These are phyloP conservation scores for Septoria linicola DNA, from an alignment of 2,329 filamentous ascomycete genomes.

Conservation along the genomic window DNA sequence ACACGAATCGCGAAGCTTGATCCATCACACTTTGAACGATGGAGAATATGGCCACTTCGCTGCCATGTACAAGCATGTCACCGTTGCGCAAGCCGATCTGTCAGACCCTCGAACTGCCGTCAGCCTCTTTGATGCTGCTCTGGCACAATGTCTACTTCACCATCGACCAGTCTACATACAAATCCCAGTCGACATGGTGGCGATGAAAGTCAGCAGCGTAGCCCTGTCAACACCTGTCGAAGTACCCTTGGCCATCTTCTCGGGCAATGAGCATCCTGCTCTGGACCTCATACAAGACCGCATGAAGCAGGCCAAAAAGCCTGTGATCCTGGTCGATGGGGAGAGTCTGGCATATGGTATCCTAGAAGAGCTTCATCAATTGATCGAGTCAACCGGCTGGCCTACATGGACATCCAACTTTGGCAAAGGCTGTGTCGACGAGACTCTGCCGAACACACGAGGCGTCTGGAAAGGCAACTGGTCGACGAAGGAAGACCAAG, in stretches of 20 bases:
- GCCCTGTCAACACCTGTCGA: slow-evolving; percentile 20
- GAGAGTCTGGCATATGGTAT: slow-evolving; percentile 48
- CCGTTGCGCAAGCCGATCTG: slow-evolving; percentile 22
- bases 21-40: slow-evolving; percentile 15
- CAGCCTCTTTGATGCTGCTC: slow-evolving; percentile 11
- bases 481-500: slow-evolving; percentile 13
- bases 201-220: slow-evolving; percentile 36
- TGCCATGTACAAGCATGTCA: slow-evolving; percentile 22
- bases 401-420: slow-evolving; percentile 52
- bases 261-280: slow-evolving; percentile 33
- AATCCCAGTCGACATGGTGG: slow-evolving; percentile 19
- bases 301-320: slow-evolving; percentile 38
- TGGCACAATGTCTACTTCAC: slow-evolving; percentile 15
- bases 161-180: slow-evolving; percentile 20
- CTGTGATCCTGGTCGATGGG: slow-evolving; percentile 55
- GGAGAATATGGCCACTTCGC: slow-evolving; percentile 20
- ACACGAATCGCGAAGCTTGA: slow-evolving; percentile 4
- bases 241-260: slow-evolving; percentile 40
- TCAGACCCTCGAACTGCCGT: slow-evolving; percentile 18
- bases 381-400: slow-evolving; percentile 49
- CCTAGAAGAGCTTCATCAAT: slow-evolving; percentile 44
- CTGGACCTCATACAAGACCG: slow-evolving; percentile 40
- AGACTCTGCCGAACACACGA: slow-evolving; percentile 49
- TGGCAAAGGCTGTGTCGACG: slow-evolving; percentile 54
- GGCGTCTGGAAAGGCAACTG: slow-evolving; percentile 50